Evolutionary conservation across 352 stramenopile species (phyloP).

Genomic region (Globisporangium uncinulatum): DNA sequence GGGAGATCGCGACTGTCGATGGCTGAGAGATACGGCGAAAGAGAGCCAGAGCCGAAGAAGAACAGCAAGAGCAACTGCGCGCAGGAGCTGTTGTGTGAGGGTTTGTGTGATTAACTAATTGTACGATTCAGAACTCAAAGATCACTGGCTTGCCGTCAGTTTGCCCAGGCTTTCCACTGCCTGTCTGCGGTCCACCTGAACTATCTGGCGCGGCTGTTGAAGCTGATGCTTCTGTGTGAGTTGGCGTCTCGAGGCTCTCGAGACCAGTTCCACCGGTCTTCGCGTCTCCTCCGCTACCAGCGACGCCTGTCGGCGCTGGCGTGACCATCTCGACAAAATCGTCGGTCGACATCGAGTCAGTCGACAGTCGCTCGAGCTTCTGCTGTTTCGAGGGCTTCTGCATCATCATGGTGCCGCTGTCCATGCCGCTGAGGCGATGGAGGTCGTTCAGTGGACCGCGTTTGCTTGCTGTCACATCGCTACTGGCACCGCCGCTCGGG

Average conservation of each 20-base stretch:
- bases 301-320: not conserved
- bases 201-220: not conserved
- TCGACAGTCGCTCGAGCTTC: slow-evolving; percentile 10
- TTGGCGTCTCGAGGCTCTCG: slow-evolving; percentile 6
- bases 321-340: slow-evolving; percentile 12
- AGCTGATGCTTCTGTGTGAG: not conserved
- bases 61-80: not conserved
- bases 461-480: not conserved
- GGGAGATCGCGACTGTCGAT: not conserved
- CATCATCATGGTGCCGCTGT: not conserved
- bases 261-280: not conserved
- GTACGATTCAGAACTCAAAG: slow-evolving; percentile 11
- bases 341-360: slow-evolving; percentile 7
- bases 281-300: not conserved
- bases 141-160: not conserved
- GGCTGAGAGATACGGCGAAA: not conserved
- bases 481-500: not conserved
- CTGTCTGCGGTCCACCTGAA: not conserved
- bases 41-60: not conserved
- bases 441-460: not conserved
- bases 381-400: slow-evolving; percentile 1
- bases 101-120: not conserved
- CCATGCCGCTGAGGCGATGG: not conserved
- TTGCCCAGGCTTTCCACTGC: not conserved
- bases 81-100: not conserved